phyloP scores from a whole-genome alignment of 176 grass and related monocot species.

The Cenchrus fungigraminus region DNA sequence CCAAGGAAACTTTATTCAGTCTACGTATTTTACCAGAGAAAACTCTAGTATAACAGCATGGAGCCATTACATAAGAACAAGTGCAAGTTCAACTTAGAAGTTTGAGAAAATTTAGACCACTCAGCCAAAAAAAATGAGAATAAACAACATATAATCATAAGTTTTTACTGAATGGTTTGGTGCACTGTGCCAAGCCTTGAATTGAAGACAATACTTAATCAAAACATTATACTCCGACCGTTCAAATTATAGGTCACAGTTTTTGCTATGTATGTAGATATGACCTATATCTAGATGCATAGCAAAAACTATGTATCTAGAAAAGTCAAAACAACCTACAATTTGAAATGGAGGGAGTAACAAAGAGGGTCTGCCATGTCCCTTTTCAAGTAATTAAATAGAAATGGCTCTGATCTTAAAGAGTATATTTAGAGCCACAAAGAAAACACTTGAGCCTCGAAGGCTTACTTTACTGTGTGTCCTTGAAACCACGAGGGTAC shows the following conservation, averaged over 20 bases:
- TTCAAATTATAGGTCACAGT: no score
- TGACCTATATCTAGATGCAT: no score
- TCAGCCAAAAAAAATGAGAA: neutral
- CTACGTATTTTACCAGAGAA: neutral
- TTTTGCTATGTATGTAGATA: no score
- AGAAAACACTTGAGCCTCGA: neutral
- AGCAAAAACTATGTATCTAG: no score
- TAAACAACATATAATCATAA: no score
- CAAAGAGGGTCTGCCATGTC: neutral
- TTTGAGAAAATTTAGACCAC: neutral
- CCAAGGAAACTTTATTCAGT: conserved; percentile 33
- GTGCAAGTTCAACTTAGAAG: neutral
- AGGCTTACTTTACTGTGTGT: conserved; percentile 6
- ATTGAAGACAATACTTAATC: neutral
- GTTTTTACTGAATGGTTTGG: neutral
- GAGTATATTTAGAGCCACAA: neutral
- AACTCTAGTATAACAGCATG: neutral
- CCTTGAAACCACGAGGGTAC: conserved; percentile 26
- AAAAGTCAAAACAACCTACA: no score
- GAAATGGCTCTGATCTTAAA: neutral
- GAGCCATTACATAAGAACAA: conserved; percentile 3
- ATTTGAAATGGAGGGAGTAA: neutral
- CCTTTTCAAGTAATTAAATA: conserved; percentile 12
- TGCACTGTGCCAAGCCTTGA: neutral
- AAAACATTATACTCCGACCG: conserved; percentile 8